phyloP scores from a whole-genome alignment of 257 asterid genomes.

The Eustoma russellianum region DNA sequence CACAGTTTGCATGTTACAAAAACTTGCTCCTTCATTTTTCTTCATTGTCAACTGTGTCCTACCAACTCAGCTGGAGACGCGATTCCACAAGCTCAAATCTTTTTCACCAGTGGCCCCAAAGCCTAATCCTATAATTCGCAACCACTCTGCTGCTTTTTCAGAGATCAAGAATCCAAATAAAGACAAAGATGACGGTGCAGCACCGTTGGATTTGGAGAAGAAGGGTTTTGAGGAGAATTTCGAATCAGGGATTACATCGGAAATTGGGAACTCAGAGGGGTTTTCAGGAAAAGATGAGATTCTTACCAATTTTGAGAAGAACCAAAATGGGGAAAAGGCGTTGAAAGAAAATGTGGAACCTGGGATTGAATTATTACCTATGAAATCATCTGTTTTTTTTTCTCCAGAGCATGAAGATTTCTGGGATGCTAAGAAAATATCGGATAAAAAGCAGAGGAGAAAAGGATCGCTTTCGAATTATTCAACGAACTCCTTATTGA shows the following conservation, averaged over 20 bases:
- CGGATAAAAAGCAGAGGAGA: conserved; percentile 16
- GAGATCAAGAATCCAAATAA: conserved; percentile 11
- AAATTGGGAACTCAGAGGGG: not conserved
- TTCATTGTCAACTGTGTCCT: no score
- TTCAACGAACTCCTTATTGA: conserved; percentile 34
- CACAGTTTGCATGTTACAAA: no score
- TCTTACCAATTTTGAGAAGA: not conserved
- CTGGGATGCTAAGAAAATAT: conserved; percentile 16
- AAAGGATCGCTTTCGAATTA: conserved; percentile 21
- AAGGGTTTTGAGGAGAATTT: conserved; percentile 11
- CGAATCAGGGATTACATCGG: conserved; percentile 1
- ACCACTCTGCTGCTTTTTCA: conserved; percentile 5
- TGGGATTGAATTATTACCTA: conserved; percentile 1
- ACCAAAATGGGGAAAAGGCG: conserved; percentile 4
- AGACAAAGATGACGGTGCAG: not conserved
- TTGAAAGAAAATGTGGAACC: conserved; percentile 6
- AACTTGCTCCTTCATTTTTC: no score
- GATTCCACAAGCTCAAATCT: conserved; percentile 78
- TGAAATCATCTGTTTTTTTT: conserved; percentile 1
- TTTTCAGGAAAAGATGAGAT: conserved; percentile 1
- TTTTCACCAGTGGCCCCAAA: conserved; percentile 44
- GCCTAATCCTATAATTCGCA: conserved; percentile 18
- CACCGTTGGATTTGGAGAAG: conserved; percentile 11
- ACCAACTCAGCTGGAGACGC: conserved; percentile 67
- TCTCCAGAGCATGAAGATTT: conserved; percentile 9